Conservation (phyloP, 208 protist species). For the Leishmania arabica region DNA sequence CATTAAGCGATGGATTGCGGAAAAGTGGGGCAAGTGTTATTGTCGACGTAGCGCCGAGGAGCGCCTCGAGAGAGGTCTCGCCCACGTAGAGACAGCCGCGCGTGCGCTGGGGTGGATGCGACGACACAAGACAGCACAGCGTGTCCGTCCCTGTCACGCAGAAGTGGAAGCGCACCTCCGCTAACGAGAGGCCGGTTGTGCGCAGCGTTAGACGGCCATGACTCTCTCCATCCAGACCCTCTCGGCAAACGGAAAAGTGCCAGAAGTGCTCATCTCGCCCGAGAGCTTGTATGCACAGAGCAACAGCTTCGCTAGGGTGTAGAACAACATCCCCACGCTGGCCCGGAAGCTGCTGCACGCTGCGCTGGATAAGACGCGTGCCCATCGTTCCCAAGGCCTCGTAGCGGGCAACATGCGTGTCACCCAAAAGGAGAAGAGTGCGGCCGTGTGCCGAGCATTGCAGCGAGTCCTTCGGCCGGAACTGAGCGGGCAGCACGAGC, state of each 20-base stretch:
- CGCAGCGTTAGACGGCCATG: constrained; percentile 8
- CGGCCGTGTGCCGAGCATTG: constrained; percentile 10
- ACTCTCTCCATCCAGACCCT: not conserved
- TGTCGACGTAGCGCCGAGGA: not conserved
- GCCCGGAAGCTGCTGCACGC: constrained; percentile 10
- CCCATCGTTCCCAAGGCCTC: constrained; percentile 35
- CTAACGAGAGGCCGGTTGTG: constrained; percentile 19
- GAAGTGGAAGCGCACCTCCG: constrained; percentile 31
- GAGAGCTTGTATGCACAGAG: constrained; percentile 14
- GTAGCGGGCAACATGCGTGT: constrained; percentile 20
- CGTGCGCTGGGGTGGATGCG: constrained; percentile 32
- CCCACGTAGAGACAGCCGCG: constrained; percentile 31
- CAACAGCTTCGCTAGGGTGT: not conserved
- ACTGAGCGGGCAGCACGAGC: constrained; percentile 17
- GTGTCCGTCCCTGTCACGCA: constrained; percentile 6
- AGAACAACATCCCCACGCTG: constrained; percentile 25
- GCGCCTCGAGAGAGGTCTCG: constrained; percentile 5
- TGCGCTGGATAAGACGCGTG: constrained; percentile 24
- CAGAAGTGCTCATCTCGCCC: constrained; percentile 28
- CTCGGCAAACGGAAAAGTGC: constrained; percentile 18
- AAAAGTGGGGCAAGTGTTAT: constrained; percentile 29
- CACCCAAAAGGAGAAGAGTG: constrained; percentile 12
- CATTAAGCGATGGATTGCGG: constrained; percentile 29
- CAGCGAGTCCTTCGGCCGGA: constrained; percentile 13
- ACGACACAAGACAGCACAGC: constrained; percentile 34